A percentile compares a stretch with the other conserved stretches of the same genome.
Evolutionary conservation across 1,284 basidiomycete genomes (phyloP).

Genomic region (Microbotryum saponariae): DNA sequence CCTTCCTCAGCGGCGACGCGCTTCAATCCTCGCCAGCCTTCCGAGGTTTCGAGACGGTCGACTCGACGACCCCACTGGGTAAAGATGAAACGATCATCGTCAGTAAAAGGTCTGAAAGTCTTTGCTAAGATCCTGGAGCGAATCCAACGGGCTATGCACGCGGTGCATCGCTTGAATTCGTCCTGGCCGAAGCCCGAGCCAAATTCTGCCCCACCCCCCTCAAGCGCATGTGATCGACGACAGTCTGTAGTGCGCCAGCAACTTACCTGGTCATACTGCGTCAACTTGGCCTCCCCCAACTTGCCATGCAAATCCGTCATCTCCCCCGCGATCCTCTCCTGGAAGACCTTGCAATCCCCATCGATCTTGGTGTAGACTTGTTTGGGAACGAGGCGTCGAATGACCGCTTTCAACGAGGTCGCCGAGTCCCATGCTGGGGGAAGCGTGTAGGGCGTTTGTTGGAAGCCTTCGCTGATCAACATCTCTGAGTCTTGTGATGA

Average conservation of each 20-base stretch:
- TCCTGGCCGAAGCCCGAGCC: background rate
- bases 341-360: constrained; percentile 52
- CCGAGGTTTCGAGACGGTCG: constrained; percentile 58
- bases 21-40: constrained; percentile 64
- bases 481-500: constrained; percentile 43
- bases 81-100: constrained; percentile 46
- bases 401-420: constrained; percentile 51
- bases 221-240: background rate
- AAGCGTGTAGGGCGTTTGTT: constrained; percentile 47
- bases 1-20: constrained; percentile 62
- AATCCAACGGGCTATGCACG: too few species aligned
- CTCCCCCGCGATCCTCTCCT: constrained; percentile 23
- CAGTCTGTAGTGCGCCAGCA: too few species aligned
- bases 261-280: constrained; percentile 45
- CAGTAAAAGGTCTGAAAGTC: too few species aligned
- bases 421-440: constrained; percentile 57
- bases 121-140: too few species aligned
- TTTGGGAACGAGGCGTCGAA: constrained; percentile 52
- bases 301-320: constrained; percentile 31
- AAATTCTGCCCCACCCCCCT: background rate
- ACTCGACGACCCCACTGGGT: constrained; percentile 60
- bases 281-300: constrained; percentile 34
- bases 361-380: constrained; percentile 40
- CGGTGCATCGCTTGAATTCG: background rate
- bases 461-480: constrained; percentile 60